Base-by-base conservation (phyloP, 1,139 yeast genomes). In the Geotrichum phurueaensis region DNA sequence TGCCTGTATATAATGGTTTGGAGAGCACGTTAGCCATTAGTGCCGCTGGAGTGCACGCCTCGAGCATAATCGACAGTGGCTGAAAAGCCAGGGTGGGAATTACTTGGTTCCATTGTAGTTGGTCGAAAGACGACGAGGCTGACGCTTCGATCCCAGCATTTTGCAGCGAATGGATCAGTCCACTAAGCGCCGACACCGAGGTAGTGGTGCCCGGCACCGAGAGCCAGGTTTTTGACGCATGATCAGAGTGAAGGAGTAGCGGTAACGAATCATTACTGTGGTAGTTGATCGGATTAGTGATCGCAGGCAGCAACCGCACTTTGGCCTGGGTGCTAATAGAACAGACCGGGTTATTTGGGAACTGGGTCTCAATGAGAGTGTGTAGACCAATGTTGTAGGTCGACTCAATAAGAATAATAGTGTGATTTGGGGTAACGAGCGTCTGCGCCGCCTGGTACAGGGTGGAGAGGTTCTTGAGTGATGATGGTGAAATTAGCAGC, bases 101-200 rank as follows among this genome's bases (percentile, higher is more conserved):
- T 0, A 96, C 92, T 62, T 88, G 79, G 70, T 86, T 85, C 97
- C 97, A 90, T 73, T 90, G 96, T 66, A 83, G n/a, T 64, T 58
- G 49, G 56, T 65, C 27, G 65, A 49, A 22, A 65, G 29, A 49
- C 1, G 54, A 13, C 29, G 54, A 47, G 9, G 57, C 54, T 13
- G 56, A 9, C 2, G 64, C 64, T 27, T 62, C 60, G 18, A 62
- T 48, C 13, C 64, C 62, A 1, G 64, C 56, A 5, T 57, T 47
- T 33, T 59, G 60, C 6, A 62, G 33, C 20, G 59, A 33, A 10
- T 29, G 48, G 12, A 56, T 45, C 13, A 59, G 29, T 1, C 51
- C 31, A 15, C 33, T 45, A 18, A 59, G 54, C 7, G 10, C 25
- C 18, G 18, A 31, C 7, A 4, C n/a, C 15, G 18, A 31, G 27